These are phyloP conservation scores for Fusarium pseudocircinatum DNA, from an alignment of 2,329 filamentous ascomycete genomes.

Conservation along the genomic window DNA sequence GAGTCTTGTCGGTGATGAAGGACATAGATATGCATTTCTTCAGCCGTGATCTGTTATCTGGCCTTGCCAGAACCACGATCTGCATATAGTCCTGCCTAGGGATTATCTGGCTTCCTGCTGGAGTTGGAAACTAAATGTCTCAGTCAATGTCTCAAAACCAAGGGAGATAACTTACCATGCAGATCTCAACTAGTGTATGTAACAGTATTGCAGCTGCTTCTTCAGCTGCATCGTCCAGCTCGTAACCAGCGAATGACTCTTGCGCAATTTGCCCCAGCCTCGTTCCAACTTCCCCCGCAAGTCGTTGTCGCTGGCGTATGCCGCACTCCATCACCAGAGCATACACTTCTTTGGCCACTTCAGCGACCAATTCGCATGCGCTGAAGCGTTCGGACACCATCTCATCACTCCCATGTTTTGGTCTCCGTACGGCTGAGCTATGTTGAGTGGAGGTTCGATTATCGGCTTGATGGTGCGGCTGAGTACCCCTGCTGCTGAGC, in stretches of 20 bases:
- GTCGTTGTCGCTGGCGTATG: background rate
- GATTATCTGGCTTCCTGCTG: fast-evolving
- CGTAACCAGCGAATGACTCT: background rate
- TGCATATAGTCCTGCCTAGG: background rate
- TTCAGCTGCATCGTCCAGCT: background rate
- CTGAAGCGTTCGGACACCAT: background rate
- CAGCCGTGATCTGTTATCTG: fast-evolving
- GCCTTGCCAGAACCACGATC: fast-evolving
- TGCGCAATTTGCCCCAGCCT: background rate
- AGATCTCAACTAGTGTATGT: fast-evolving
- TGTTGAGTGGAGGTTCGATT: background rate
- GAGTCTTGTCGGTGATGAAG: fast-evolving
- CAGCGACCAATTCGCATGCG: background rate
- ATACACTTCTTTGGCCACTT: background rate
- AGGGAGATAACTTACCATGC: fast-evolving
- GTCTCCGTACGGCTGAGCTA: background rate
- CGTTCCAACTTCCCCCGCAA: background rate
- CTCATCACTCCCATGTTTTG: fast-evolving
- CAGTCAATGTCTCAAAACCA: fast-evolving
- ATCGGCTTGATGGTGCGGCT: too few relatives aligned
- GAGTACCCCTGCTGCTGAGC: too few relatives aligned
- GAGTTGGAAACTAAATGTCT: fast-evolving
- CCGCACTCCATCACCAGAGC: background rate
- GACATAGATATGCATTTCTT: fast-evolving
- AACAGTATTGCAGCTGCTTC: fast-evolving